Evolutionary conservation across 2,329 filamentous ascomycete genomes (phyloP), one percentile per base, ranked within the genome.

Genomic region (Phialemonium atrogriseum): DNA sequence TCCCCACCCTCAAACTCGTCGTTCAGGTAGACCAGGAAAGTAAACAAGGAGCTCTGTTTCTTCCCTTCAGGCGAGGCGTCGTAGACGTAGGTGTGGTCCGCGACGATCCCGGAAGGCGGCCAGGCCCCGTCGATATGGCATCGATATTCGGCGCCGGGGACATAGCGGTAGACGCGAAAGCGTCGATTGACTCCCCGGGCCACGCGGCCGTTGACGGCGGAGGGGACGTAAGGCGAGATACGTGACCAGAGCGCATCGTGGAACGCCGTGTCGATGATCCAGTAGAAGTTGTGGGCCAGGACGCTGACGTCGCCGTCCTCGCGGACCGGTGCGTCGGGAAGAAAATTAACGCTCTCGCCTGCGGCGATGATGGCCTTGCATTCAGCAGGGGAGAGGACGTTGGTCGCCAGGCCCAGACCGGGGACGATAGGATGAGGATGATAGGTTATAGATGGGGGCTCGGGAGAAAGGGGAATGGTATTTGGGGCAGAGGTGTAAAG

Each of bases 271-370:
- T 84, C 79, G 10, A 77, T 64, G 7, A 84, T 63, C 79, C 79
- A 84, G 58, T 83, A 83, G 43, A 84, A 81, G 51, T 83, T 84
- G 57, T 84, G 79, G 0, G 79, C 79, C 1, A 83, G 53, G 27
- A 83, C 68, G 45, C 75, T 80, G 15, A 66, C 64, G 32, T 80
- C 75, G 11, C 73, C 74, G 34, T 77, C 74, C n/a, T 75, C 72
- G 3, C 75, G 70, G 18, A 83, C 58, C 0, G 79, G 79, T 1
- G 76, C 74, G 44, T 84, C 80, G 0, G 80, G 79, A 0, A 78
- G 61, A 40, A 83, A 84, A 6, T 70, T 69, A 27, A 81, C 68
- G 1, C 64, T 63, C 48, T 84, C 80, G 5, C 72, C 78, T 0
- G 78, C 74, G 1, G 75, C 71, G 13, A 84, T 74, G 33, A 84